Base-by-base conservation (phyloP, 2,329 filamentous ascomycete genomes). In the Colletotrichum sansevieriae region DNA sequence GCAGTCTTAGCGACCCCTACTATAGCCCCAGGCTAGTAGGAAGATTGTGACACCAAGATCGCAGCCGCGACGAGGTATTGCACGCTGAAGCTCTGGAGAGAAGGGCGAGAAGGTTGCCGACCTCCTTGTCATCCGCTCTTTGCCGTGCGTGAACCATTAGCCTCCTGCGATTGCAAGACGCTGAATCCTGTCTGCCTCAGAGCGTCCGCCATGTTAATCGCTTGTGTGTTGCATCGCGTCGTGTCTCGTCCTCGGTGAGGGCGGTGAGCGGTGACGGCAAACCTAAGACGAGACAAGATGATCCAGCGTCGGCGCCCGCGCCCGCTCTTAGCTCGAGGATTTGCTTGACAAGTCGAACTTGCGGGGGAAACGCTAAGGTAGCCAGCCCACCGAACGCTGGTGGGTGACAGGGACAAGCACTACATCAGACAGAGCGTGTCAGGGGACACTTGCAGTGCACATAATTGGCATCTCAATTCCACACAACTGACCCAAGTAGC, bases 341-440 rank as follows among this genome's bases (percentile, higher is more conserved):
- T 66, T 54, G 55, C 60, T 69, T 69, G 66, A 66, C 62, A 69
- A 66, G 55, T 66, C 55, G 55, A 69, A 66, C 66, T 66, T 69
- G 66, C 66, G 66, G 66, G 66, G 66, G 51, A 60, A 66, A 69
- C 66, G 66, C 66, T 69, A 69, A 65, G 47, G 37, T 56, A n/a
- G n/a, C n/a, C n/a, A 56, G 46, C 46, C 55, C 39, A 54, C 49
- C 41, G 65, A 52, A 55, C 49, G 29, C 55, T 43, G 63, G 43
- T 61, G 33, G 49, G 47, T 61, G 66, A 69, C 63, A 66, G 56
- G 66, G 63, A 69, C 62, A 69, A 66, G 62, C 62, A 56, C 63
- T 55, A 66, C 66, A 65, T 66, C 55, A 51, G 62, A 66, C 62
- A 65, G 43, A n/a, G 33, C 18, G 51, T 66, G 62, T 46, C 43